A percentile compares a stretch with the other conserved stretches of the same genome.
phyloP scores from a whole-genome alignment of 2,329 filamentous ascomycete genomes.

The Phialophora expanda region DNA sequence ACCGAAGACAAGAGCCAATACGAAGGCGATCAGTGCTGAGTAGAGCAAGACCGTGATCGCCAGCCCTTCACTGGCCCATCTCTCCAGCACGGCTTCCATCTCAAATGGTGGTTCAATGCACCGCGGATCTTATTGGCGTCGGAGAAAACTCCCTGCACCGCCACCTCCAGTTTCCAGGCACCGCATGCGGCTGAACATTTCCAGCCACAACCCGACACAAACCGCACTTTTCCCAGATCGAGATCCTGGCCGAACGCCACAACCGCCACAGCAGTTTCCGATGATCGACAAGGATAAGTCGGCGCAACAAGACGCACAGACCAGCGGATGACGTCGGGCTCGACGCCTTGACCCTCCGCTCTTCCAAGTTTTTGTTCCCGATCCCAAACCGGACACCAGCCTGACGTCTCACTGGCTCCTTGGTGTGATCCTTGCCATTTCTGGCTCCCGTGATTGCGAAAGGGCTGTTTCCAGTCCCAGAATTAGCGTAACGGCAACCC shows the following conservation, averaged over 20 bases:
- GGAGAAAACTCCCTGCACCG: conserved; percentile 15
- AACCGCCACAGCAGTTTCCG: conserved; percentile 6
- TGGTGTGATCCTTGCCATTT: conserved; percentile 11
- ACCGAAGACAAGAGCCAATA: conserved; percentile 7
- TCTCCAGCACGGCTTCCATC: not conserved
- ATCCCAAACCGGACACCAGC: conserved; percentile 14
- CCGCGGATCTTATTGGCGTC: not conserved
- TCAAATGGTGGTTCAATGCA: not conserved
- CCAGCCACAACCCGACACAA: conserved; percentile 22
- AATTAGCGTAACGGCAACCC: conserved; percentile 21
- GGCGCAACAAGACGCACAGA: conserved; percentile 10
- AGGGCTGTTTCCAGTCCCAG: conserved; percentile 13
- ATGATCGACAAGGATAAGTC: conserved; percentile 16
- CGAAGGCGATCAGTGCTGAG: not conserved
- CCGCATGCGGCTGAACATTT: conserved; percentile 6
- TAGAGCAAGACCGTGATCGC: not conserved
- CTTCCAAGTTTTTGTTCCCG: conserved; percentile 25
- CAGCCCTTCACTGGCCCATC: not conserved
- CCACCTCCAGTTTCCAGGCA: conserved; percentile 18
- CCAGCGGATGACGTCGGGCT: conserved; percentile 26
- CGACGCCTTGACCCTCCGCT: not conserved
- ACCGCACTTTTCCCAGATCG: conserved; percentile 1
- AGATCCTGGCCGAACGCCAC: conserved; percentile 16
- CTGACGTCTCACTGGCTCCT: conserved; percentile 18
- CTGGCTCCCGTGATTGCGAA: not conserved